Conservation (phyloP, 169 alveolate genomes). For the Plasmodium vivax region DNA sequence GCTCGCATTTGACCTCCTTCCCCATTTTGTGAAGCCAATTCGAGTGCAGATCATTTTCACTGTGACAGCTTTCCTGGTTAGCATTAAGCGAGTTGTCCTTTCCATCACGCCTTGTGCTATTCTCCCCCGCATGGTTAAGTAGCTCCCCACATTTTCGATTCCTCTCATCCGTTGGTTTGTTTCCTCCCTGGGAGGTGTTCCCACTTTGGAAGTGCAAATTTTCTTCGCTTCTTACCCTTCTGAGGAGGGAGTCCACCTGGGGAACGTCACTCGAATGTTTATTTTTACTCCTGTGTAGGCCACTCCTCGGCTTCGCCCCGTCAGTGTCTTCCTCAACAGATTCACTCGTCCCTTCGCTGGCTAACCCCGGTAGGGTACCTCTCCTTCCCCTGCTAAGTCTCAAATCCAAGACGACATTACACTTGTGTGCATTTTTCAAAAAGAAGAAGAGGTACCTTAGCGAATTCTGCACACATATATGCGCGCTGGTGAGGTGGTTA, state of each 20-base stretch:
- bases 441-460: slow-evolving; percentile 47
- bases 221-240: not conserved
- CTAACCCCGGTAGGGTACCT: not conserved
- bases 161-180: not conserved
- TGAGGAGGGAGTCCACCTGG: not conserved
- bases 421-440: slow-evolving; percentile 64
- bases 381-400: not conserved
- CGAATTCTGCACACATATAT: slow-evolving; percentile 67
- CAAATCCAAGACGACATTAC: slow-evolving; percentile 36
- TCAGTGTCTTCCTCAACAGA: not conserved
- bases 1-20: not conserved
- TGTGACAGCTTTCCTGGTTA: not conserved
- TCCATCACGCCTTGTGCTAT: not conserved
- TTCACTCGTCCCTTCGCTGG: not conserved
- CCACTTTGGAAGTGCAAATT: not conserved
- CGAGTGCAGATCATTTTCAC: not conserved
- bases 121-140: not conserved
- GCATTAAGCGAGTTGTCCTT: not conserved
- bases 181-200: not conserved
- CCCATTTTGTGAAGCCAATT: not conserved
- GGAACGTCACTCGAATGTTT: not conserved
- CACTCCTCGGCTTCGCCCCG: not conserved
- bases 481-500: slow-evolving; percentile 23
- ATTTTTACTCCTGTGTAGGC: not conserved
- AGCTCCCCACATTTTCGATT: not conserved